Evolutionary conservation across 176 grass and related monocot genomes (phyloP).

Genomic region (Raddia guianensis): DNA sequence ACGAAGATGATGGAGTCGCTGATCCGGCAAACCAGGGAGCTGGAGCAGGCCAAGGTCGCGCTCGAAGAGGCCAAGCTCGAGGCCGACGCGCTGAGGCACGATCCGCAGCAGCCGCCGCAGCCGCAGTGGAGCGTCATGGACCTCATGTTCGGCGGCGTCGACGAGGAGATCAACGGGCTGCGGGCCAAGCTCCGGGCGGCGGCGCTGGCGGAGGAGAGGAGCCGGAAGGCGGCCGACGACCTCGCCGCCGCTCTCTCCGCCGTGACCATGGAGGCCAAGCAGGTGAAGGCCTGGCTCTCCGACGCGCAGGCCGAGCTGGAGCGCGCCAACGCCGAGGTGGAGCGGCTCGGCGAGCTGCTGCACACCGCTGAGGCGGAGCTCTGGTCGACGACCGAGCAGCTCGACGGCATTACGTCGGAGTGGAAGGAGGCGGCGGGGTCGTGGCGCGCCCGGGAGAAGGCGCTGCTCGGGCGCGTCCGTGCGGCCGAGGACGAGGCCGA

Average conservation of each 20-base stretch:
- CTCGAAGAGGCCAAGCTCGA: constrained; percentile 81
- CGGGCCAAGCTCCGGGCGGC: constrained; percentile 31
- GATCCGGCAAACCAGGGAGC: constrained; percentile 61
- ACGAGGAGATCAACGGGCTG: constrained; percentile 67
- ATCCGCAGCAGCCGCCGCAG: background rate
- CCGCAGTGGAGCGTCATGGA: constrained; percentile 56
- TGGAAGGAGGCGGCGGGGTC: constrained; percentile 55
- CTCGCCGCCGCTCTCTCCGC: constrained; percentile 64
- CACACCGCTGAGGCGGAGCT: constrained; percentile 53
- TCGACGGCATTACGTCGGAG: constrained; percentile 38
- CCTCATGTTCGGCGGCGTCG: constrained; percentile 59
- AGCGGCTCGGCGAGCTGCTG: constrained; percentile 25
- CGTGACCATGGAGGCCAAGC: constrained; percentile 71
- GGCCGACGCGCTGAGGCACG: constrained; percentile 35
- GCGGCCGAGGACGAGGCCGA: constrained; percentile 58
- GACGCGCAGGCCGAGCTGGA: constrained; percentile 60
- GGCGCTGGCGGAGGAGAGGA: constrained; percentile 58
- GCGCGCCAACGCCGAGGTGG: constrained; percentile 46
- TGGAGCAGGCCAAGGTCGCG: constrained; percentile 87
- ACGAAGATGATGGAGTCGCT: constrained; percentile 82
- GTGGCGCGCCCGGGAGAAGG: constrained; percentile 78
- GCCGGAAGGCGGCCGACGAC: constrained; percentile 64
- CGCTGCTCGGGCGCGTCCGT: constrained; percentile 62
- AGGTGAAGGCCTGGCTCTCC: constrained; percentile 55
- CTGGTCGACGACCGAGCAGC: constrained; percentile 41